Evolutionary conservation across 2,329 filamentous ascomycete species (phyloP).

Genomic region (Nectriaceae sp.): DNA sequence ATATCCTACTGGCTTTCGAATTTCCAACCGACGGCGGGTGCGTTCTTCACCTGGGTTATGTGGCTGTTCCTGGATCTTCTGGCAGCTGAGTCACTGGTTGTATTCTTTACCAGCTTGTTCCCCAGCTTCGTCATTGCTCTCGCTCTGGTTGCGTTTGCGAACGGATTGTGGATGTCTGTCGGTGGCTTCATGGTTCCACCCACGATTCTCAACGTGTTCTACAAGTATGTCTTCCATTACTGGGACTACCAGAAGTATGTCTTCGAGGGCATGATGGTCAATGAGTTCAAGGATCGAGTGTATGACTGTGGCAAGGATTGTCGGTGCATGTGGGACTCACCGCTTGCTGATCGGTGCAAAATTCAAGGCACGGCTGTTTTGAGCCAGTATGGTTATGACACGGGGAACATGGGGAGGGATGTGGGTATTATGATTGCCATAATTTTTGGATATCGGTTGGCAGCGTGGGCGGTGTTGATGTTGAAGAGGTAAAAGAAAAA

Average conservation of each 20-base stretch:
- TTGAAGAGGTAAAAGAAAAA: conserved; percentile 18
- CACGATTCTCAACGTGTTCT: conserved; percentile 76
- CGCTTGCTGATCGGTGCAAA: conserved; percentile 54
- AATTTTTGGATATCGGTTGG: conserved; percentile 55
- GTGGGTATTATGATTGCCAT: conserved; percentile 79
- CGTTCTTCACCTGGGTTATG: conserved; percentile 78
- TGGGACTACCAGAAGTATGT: conserved; percentile 87
- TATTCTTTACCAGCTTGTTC: conserved; percentile 71
- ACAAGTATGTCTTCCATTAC: conserved; percentile 85
- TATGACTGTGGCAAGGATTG: conserved; percentile 55
- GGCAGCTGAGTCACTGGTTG: conserved; percentile 80
- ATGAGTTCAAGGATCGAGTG: conserved; percentile 69
- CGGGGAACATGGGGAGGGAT: conserved; percentile 71
- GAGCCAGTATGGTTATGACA: conserved; percentile 67
- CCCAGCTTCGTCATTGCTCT: conserved; percentile 80
- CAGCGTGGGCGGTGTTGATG: conserved; percentile 65
- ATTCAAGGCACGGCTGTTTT: conserved; percentile 74
- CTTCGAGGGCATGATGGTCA: conserved; percentile 92
- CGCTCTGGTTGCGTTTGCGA: conserved; percentile 80
- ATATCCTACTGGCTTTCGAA: conserved; percentile 81
- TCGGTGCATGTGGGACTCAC: conserved; percentile 72
- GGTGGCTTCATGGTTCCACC: conserved; percentile 79
- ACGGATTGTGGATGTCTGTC: conserved; percentile 88
- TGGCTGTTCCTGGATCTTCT: conserved; percentile 86
- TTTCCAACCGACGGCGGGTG: conserved; percentile 64